phyloP scores from a whole-genome alignment of 164 flowering plant genomes.

The Magnolia changhungtana region DNA sequence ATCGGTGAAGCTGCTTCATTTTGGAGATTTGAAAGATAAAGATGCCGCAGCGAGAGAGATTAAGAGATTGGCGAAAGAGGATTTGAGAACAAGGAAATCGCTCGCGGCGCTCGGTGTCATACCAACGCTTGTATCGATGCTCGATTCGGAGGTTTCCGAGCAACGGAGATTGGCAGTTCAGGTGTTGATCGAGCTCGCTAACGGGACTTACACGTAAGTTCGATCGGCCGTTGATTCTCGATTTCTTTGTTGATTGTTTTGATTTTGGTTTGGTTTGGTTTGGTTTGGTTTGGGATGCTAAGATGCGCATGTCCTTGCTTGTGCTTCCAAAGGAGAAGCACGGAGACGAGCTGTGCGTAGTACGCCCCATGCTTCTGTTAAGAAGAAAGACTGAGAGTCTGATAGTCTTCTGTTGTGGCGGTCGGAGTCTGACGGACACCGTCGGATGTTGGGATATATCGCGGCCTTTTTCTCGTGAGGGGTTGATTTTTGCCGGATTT shows the following conservation, averaged over 20 bases:
- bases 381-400: background rate
- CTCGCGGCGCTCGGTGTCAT: slow-evolving; percentile 82
- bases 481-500: too few relatives aligned
- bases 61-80: slow-evolving; percentile 44
- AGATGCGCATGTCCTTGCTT: background rate
- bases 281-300: background rate
- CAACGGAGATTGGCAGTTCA: slow-evolving; percentile 50
- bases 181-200: slow-evolving; percentile 67
- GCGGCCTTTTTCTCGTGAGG: too few relatives aligned
- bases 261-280: background rate
- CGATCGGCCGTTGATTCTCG: background rate
- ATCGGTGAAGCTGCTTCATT: slow-evolving; percentile 80
- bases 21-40: slow-evolving; percentile 55
- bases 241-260: background rate
- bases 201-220: slow-evolving; percentile 81
- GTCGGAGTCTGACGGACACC: background rate
- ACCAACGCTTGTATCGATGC: slow-evolving; percentile 69
- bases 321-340: background rate
- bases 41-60: slow-evolving; percentile 62
- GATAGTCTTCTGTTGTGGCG: background rate
- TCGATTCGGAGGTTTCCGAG: slow-evolving; percentile 34
- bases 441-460: background rate
- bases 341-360: background rate
- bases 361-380: background rate
- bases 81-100: slow-evolving; percentile 39